Evolutionary conservation across 2,329 filamentous ascomycete species (phyloP).

Genomic region (Dactylellina sp.): DNA sequence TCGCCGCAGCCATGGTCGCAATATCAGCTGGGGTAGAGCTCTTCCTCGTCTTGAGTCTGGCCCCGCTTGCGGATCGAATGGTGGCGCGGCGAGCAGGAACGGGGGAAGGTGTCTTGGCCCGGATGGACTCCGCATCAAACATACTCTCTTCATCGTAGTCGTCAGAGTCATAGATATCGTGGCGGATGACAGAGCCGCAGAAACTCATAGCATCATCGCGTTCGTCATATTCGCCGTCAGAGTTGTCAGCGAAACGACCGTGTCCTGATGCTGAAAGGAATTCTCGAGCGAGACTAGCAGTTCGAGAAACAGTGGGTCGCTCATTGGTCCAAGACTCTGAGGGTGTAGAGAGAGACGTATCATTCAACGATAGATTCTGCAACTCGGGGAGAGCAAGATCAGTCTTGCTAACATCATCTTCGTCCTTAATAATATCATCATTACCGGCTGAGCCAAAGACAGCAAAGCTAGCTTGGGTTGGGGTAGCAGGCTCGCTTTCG

Average conservation of each 20-base stretch:
- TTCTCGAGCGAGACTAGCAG: slow-evolving; percentile 8
- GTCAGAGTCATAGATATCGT: slow-evolving; percentile 69
- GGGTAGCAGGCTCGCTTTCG: slow-evolving; percentile 66
- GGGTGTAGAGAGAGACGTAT: slow-evolving; percentile 16
- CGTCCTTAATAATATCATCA: slow-evolving; percentile 45
- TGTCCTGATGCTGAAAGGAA: slow-evolving; percentile 24
- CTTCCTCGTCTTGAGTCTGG: slow-evolving; percentile 86
- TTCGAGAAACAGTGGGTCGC: not conserved
- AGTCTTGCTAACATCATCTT: slow-evolving; percentile 6
- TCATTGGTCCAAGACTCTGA: slow-evolving; percentile 28
- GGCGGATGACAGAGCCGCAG: slow-evolving; percentile 82
- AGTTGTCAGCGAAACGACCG: slow-evolving; percentile 16
- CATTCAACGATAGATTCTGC: slow-evolving; percentile 18
- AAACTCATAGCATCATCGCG: slow-evolving; percentile 74
- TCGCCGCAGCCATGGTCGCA: slow-evolving; percentile 83
- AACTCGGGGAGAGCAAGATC: slow-evolving; percentile 42
- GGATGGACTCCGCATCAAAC: slow-evolving; percentile 57
- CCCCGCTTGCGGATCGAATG: slow-evolving; percentile 83
- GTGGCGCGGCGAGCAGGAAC: slow-evolving; percentile 87
- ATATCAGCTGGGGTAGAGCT: slow-evolving; percentile 89
- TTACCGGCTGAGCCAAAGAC: slow-evolving; percentile 54
- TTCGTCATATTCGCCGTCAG: slow-evolving; percentile 67
- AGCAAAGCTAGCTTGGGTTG: slow-evolving; percentile 62
- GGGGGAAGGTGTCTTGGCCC: slow-evolving; percentile 65
- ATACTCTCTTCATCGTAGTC: slow-evolving; percentile 62